phyloP scores from a whole-genome alignment of 345 rosid species.

The Brassica juncea region DNA sequence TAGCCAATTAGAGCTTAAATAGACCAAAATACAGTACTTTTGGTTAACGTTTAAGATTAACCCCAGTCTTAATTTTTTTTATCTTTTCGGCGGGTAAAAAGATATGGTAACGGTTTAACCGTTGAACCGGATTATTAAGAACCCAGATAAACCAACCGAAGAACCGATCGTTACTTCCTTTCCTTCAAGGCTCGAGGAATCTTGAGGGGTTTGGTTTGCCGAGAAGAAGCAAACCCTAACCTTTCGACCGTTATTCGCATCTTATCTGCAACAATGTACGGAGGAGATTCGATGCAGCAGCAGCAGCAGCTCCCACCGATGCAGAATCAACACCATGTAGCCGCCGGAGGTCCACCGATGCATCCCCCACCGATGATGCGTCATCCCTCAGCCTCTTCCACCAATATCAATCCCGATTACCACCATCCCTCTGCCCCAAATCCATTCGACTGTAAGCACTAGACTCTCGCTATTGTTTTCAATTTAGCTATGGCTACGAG shows the following conservation, averaged over 20 bases:
- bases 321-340: constrained; percentile 40
- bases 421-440: constrained; percentile 53
- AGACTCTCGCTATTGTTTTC: neutral
- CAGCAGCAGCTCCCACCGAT: constrained; percentile 51
- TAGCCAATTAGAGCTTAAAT: neutral
- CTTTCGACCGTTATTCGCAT: neutral
- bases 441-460: constrained; percentile 46
- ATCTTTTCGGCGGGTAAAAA: neutral
- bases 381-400: constrained; percentile 74
- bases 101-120: neutral
- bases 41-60: neutral
- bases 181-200: neutral
- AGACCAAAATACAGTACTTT: neutral
- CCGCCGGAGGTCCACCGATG: constrained; percentile 48
- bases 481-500: neutral
- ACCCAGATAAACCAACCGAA: neutral
- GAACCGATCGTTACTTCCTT: neutral
- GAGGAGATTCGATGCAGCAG: constrained; percentile 53
- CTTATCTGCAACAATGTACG: constrained; percentile 51
- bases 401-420: constrained; percentile 64
- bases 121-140: neutral
- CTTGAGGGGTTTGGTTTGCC: neutral
- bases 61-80: neutral
- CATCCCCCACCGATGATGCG: constrained; percentile 70
- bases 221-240: constrained; percentile 10